phyloP scores from a whole-genome alignment of 106 monocot species.

The Iris macrosiphon region DNA sequence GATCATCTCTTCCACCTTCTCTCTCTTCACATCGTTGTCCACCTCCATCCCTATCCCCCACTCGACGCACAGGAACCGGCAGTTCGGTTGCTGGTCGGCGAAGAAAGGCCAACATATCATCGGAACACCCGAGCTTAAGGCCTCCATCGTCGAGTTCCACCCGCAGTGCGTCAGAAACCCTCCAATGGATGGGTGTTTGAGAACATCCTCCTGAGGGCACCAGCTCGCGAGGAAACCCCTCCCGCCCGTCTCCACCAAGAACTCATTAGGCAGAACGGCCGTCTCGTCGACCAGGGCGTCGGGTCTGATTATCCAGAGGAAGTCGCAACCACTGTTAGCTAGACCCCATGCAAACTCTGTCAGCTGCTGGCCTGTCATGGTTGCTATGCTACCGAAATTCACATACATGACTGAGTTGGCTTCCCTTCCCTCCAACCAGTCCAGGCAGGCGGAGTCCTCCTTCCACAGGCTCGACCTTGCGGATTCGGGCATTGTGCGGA shows the following conservation, averaged over 20 bases:
- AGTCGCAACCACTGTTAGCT: constrained; percentile 21
- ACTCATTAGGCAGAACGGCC: constrained; percentile 33
- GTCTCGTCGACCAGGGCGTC: constrained; percentile 24
- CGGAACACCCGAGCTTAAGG: constrained; percentile 31
- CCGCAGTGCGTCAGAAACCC: constrained; percentile 54
- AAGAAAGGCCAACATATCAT: constrained; percentile 48
- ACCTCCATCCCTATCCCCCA: constrained; percentile 18
- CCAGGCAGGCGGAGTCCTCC: constrained; percentile 20
- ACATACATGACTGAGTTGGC: constrained; percentile 25
- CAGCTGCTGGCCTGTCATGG: constrained; percentile 32
- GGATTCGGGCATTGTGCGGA: background rate
- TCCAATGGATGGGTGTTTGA: constrained; percentile 25
- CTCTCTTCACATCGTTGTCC: constrained; percentile 2
- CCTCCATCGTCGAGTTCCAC: constrained; percentile 66
- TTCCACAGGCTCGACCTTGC: constrained; percentile 32
- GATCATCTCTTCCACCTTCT: background rate
- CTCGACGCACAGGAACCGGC: constrained; percentile 13
- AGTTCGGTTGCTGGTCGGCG: constrained; percentile 52
- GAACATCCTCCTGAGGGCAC: constrained; percentile 46
- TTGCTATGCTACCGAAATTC: constrained; percentile 43
- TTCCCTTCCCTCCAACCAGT: constrained; percentile 30
- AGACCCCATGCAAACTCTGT: constrained; percentile 54
- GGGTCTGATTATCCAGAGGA: constrained; percentile 41
- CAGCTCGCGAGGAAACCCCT: constrained; percentile 29
- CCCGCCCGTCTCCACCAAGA: constrained; percentile 11